These are phyloP conservation scores for Bothriochloa decipiens DNA, from an alignment of 176 grass and related monocot genomes.

Conservation along the genomic window DNA sequence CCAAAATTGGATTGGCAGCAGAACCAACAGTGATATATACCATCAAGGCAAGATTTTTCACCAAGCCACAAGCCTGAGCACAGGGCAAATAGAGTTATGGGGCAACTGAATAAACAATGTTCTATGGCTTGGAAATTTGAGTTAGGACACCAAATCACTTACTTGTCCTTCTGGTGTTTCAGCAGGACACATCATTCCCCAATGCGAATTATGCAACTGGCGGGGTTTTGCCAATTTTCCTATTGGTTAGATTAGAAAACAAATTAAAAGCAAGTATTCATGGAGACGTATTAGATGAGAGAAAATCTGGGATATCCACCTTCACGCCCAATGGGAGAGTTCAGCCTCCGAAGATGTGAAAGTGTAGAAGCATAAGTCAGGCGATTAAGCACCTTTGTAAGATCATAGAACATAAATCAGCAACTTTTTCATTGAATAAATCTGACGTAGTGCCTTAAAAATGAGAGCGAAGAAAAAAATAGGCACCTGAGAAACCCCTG, in stretches of 20 bases:
- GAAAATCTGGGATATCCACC: constrained; percentile 52
- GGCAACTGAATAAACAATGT: constrained; percentile 19
- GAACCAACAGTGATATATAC: constrained; percentile 98
- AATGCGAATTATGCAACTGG: constrained; percentile 96
- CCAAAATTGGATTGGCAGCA: constrained; percentile 97
- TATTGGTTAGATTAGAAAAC: constrained; percentile 46
- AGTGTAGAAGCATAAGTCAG: constrained; percentile 97
- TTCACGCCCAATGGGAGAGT: constrained; percentile 98
- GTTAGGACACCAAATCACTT: constrained; percentile 15
- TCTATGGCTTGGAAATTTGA: constrained; percentile 3
- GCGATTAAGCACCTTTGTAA: constrained; percentile 90
- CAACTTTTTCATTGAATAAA: constrained; percentile 27
- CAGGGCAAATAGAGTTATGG: constrained; percentile 30
- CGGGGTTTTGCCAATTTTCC: constrained; percentile 96
- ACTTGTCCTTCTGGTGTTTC: constrained; percentile 99
- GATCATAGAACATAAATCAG: constrained; percentile 15
- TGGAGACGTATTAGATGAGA: constrained; percentile 10
- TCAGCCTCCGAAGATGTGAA: constrained; percentile 95
- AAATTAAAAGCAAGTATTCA: not conserved
- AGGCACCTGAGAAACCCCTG: constrained; percentile 89
- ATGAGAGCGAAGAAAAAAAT: constrained; percentile 33
- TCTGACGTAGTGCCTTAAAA: constrained; percentile 2
- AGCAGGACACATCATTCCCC: constrained; percentile 99
- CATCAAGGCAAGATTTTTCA: constrained; percentile 99
- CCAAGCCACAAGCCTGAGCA: constrained; percentile 90